Conservation (phyloP, 257 asterid genomes). For the Schizonepeta tenuifolia region DNA sequence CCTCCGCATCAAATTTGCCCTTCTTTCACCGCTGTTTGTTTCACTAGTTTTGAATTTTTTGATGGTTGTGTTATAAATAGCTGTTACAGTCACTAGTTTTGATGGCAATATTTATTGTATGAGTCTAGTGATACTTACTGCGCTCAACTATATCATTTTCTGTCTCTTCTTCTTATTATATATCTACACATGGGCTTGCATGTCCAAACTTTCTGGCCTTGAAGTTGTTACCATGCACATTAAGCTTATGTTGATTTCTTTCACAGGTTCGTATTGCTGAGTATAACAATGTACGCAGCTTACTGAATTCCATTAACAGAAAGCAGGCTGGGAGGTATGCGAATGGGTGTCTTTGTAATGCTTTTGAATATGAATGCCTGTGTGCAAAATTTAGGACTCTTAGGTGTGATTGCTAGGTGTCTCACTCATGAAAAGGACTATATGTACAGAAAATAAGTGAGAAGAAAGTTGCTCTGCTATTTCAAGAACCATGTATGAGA, state of each 20-base stretch:
- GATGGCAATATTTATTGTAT: neutral
- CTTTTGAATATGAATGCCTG: constrained; percentile 10
- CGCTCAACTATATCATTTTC: neutral
- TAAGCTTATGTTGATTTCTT: constrained; percentile 36
- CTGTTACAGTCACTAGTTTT: too few relatives aligned
- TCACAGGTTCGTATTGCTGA: constrained; percentile 89
- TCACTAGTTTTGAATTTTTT: too few relatives aligned
- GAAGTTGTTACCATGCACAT: constrained; percentile 7
- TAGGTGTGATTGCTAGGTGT: neutral
- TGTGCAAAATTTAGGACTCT: neutral
- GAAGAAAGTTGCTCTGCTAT: neutral
- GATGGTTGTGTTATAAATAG: too few relatives aligned
- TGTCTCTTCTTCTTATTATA: neutral
- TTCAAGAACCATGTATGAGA: neutral
- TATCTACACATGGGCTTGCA: neutral
- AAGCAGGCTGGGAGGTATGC: constrained; percentile 86
- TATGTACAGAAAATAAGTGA: neutral
- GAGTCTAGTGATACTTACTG: constrained; percentile 19
- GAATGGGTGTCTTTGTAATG: neutral
- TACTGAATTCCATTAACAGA: constrained; percentile 77
- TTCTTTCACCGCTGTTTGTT: constrained; percentile 11
- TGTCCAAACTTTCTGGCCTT: neutral
- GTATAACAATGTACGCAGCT: constrained; percentile 82
- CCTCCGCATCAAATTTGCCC: constrained; percentile 34
- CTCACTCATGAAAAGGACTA: neutral